A percentile compares a stretch with the other conserved stretches of the same genome.
Conservation (phyloP, 495 filamentous ascomycete genomes). For the Cercophora sp. region DNA sequence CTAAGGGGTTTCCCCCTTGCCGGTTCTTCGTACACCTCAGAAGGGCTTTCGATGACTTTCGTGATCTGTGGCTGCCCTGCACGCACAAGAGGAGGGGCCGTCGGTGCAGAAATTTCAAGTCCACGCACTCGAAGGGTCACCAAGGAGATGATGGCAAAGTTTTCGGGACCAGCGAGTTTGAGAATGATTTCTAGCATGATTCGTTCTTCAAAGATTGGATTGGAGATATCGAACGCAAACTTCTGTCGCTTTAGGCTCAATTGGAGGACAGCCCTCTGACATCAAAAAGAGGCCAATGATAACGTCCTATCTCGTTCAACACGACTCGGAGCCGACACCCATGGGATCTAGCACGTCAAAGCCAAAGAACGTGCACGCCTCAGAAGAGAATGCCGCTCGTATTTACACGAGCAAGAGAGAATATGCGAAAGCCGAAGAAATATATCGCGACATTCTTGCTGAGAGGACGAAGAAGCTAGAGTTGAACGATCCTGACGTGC, state of each 20-base stretch:
- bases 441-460: conserved; percentile 1
- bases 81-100: neutral
- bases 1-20: too few relatives aligned
- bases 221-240: conserved; percentile 1
- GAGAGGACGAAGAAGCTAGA: neutral
- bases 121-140: conserved; percentile 4
- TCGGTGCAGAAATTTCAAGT: conserved; percentile 8
- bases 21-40: neutral
- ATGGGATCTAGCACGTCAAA: neutral
- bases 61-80: conserved; percentile 1
- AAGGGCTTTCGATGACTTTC: neutral
- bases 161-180: neutral
- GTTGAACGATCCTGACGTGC: neutral
- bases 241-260: too few relatives aligned
- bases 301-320: too few relatives aligned
- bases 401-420: neutral
- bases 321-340: too few relatives aligned
- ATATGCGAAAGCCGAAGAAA: neutral
- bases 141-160: conserved; percentile 8
- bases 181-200: neutral
- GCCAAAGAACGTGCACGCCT: neutral
- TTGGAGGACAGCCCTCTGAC: too few relatives aligned
- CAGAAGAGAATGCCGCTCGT: neutral
- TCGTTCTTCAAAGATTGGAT: neutral
- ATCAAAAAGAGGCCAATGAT: too few relatives aligned